Conservation (phyloP, 805 yeast genomes). For the Starmera dryadoides region DNA sequence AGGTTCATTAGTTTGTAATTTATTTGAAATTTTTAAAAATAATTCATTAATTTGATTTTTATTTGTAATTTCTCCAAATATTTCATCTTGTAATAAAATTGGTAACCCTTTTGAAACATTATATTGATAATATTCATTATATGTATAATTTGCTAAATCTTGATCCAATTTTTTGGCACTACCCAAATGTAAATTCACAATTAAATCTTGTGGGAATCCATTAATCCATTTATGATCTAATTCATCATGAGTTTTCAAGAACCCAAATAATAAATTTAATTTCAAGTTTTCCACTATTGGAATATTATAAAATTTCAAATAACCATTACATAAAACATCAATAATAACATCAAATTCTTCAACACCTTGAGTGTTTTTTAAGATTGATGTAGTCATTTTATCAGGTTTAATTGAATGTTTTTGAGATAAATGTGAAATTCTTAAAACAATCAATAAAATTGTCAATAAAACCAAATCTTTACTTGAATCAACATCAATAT, state of each 20-base stretch:
- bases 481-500: conserved; percentile 12
- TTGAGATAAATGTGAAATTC: conserved; percentile 13
- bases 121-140: conserved; percentile 8
- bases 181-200: conserved; percentile 11
- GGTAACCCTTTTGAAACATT: conserved; percentile 14
- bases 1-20: conserved; percentile 5
- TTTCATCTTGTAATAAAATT: conserved; percentile 2
- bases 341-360: conserved; percentile 14
- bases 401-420: conserved; percentile 8
- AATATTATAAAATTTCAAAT: conserved; percentile 4
- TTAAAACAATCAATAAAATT: conserved; percentile 9
- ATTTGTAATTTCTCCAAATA: conserved; percentile 2
- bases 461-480: conserved; percentile 7
- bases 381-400: conserved; percentile 5
- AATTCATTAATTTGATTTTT: conserved; percentile 4
- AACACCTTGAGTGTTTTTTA: conserved; percentile 7
- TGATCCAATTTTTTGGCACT: conserved; percentile 5
- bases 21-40: conserved; percentile 3
- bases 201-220: conserved; percentile 1
- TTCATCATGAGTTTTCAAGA: conserved; percentile 1
- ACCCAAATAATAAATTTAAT: conserved; percentile 5
- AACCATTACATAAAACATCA: conserved; percentile 6
- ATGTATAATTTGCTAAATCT: conserved; percentile 8
- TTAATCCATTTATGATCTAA: neutral
- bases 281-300: conserved; percentile 6